A percentile compares a stretch with the other conserved stretches of the same genome.
phyloP scores from a whole-genome alignment of 768 basidiomycete species.

The Fomitopsis pulvina region DNA sequence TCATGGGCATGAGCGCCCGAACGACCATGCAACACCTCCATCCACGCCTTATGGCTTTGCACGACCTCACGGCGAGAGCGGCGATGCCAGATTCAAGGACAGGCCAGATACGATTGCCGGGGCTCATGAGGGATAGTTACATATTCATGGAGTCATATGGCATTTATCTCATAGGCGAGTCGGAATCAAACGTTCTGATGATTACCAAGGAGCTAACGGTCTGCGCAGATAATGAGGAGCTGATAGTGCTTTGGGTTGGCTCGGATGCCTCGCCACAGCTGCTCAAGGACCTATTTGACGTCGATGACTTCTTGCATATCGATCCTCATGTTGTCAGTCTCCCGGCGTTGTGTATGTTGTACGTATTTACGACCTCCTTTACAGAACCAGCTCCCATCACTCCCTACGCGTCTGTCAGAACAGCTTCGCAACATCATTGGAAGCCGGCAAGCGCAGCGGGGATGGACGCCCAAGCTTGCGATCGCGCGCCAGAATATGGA shows the following conservation, averaged over 20 bases:
- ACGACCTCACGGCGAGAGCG: slow-evolving; percentile 67
- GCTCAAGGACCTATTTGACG: slow-evolving; percentile 76
- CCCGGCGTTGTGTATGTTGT: neutral
- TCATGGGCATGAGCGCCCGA: slow-evolving; percentile 65
- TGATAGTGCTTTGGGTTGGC: slow-evolving; percentile 89
- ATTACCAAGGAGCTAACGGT: neutral
- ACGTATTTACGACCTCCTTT: neutral
- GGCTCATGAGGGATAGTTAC: slow-evolving; percentile 77
- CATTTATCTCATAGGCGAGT: slow-evolving; percentile 89
- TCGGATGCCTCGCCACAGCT: slow-evolving; percentile 74
- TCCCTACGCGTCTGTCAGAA: slow-evolving; percentile 69
- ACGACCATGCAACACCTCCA: slow-evolving; percentile 76
- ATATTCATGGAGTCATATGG: slow-evolving; percentile 86
- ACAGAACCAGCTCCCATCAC: slow-evolving; percentile 64
- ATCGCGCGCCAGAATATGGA: slow-evolving; percentile 92
- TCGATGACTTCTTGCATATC: slow-evolving; percentile 68
- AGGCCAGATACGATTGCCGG: slow-evolving; percentile 60
- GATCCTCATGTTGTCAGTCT: slow-evolving; percentile 60
- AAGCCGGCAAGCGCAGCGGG: slow-evolving; percentile 49
- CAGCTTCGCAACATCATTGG: slow-evolving; percentile 87
- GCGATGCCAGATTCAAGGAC: slow-evolving; percentile 60
- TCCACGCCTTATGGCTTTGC: slow-evolving; percentile 81
- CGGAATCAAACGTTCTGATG: no score
- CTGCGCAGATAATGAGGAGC: slow-evolving; percentile 75
- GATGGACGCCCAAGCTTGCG: slow-evolving; percentile 51